phyloP scores from a whole-genome alignment of 2,329 filamentous ascomycete species.

The Alternaria arborescens region DNA sequence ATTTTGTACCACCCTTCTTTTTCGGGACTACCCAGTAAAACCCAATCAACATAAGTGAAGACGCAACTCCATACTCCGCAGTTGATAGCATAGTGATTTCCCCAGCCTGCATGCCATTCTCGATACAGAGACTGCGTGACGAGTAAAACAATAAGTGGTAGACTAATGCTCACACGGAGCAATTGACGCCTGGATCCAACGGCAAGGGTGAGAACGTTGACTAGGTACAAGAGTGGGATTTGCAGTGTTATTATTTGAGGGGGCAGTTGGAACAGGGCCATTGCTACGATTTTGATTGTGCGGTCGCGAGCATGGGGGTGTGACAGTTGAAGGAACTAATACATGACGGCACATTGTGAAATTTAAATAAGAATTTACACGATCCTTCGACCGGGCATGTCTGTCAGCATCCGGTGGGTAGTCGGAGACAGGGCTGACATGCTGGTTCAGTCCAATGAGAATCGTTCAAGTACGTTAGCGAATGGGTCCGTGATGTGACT shows the following conservation, averaged over 20 bases:
- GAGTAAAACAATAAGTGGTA: conserved; percentile 28
- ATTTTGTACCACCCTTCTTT: conserved; percentile 37
- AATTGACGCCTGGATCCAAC: conserved; percentile 16
- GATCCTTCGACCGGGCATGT: neutral
- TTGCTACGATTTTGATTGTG: neutral
- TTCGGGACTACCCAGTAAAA: conserved; percentile 33
- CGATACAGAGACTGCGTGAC: conserved; percentile 27
- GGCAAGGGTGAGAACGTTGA: conserved; percentile 27
- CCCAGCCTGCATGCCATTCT: conserved; percentile 22
- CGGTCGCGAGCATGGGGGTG: neutral
- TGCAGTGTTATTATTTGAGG: conserved; percentile 17
- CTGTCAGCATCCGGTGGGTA: neutral
- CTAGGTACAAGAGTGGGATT: conserved; percentile 23
- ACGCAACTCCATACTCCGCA: conserved; percentile 11
- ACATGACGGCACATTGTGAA: neutral
- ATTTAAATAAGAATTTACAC: neutral
- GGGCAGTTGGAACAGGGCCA: conserved; percentile 18
- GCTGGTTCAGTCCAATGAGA: conserved; percentile 4
- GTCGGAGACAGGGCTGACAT: neutral
- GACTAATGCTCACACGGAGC: conserved; percentile 17
- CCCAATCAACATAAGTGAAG: conserved; percentile 32
- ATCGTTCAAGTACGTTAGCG: conserved; percentile 2
- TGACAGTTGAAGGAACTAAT: neutral
- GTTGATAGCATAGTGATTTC: conserved; percentile 24
- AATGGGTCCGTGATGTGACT: neutral